Conservation (phyloP, 2,329 filamentous ascomycete species). For the Alternaria arbusti region DNA sequence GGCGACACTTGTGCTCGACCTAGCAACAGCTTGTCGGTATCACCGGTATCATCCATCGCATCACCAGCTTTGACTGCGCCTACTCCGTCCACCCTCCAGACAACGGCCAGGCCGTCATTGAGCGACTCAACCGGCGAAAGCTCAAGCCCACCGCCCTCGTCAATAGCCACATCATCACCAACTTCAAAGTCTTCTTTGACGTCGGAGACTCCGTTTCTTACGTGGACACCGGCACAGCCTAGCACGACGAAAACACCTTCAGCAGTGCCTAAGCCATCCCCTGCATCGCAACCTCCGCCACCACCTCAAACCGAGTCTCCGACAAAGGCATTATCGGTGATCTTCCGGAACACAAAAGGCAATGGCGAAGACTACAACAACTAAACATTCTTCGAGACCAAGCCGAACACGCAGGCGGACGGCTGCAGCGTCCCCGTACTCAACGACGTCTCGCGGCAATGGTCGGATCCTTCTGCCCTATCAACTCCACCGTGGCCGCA, state of each 20-base stretch:
- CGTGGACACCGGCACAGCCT: not conserved
- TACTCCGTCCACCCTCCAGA: not conserved
- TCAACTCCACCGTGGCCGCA: not conserved
- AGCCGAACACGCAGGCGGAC: not conserved
- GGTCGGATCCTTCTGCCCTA: not conserved
- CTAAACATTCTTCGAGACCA: not conserved
- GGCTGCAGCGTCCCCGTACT: not conserved
- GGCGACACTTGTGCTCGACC: not conserved
- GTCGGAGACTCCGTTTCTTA: not conserved
- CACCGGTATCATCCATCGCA: not conserved
- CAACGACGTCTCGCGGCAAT: not conserved
- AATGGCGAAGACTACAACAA: not conserved
- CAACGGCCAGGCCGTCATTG: not conserved
- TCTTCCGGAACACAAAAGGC: not conserved
- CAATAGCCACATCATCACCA: not conserved
- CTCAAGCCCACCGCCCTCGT: not conserved
- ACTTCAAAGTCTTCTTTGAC: not conserved
- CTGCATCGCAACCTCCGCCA: not conserved
- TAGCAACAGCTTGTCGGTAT: not conserved
- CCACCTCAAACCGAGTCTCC: not conserved
- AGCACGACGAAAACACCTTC: not conserved
- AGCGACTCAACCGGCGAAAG: not conserved
- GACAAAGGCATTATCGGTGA: not conserved
- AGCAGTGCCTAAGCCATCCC: not conserved
- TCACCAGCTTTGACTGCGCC: not conserved